Evolutionary conservation across 2,329 filamentous ascomycete genomes (phyloP).

Genomic region (Clarireedia sp.): DNA sequence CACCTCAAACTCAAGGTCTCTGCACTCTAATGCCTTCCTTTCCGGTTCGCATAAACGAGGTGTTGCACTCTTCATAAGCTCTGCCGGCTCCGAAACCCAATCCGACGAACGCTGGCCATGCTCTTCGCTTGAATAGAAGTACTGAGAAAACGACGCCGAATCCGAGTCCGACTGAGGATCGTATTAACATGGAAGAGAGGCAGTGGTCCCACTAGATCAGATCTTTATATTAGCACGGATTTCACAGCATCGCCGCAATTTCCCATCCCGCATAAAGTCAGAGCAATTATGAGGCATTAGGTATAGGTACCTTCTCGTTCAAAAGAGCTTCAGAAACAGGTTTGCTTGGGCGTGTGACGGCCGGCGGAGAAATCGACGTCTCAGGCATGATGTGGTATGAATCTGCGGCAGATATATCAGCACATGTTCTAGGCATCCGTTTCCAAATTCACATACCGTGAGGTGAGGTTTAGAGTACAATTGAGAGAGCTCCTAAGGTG

Average conservation of each 20-base stretch:
- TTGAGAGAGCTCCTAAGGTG: conserved; percentile 5
- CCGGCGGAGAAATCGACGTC: conserved; percentile 34
- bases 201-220: conserved; percentile 85
- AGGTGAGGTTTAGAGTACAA: conserved; percentile 8
- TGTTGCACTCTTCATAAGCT: conserved; percentile 96
- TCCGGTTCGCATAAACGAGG: conserved; percentile 26
- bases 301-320: conserved; percentile 79
- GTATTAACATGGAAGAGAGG: conserved; percentile 94
- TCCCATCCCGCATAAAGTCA: conserved; percentile 13
- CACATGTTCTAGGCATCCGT: neutral
- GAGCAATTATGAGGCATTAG: conserved; percentile 12
- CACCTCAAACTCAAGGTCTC: conserved; percentile 19
- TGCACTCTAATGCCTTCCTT: conserved; percentile 26
- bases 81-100: conserved; percentile 91
- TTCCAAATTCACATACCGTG: conserved; percentile 13
- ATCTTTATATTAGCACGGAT: conserved; percentile 8
- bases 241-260: neutral
- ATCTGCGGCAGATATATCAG: conserved; percentile 5
- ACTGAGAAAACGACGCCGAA: conserved; percentile 99
- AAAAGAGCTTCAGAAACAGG: conserved; percentile 96
- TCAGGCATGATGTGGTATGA: conserved; percentile 23
- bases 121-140: conserved; percentile 93
- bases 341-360: conserved; percentile 58
- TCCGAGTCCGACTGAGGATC: conserved; percentile 87
- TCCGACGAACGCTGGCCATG: conserved; percentile 94